Evolutionary conservation across 2,329 filamentous ascomycete species (phyloP), one percentile per base, ranked within the genome.

Genomic region (Botrytis fragariae): DNA sequence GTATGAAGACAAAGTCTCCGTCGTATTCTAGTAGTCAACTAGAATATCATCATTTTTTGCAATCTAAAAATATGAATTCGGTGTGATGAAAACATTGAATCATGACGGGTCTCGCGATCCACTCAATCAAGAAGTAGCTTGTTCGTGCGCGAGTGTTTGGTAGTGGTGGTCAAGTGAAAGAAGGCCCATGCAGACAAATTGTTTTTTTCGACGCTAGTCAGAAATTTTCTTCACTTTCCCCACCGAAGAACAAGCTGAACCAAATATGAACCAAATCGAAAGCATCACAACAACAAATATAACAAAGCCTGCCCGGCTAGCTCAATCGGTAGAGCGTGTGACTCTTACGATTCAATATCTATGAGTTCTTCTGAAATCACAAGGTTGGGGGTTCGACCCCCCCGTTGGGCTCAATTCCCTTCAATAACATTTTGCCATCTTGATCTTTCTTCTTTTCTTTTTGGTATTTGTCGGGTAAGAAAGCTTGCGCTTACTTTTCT

Each of bases 291-390:
- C 0, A 68, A 44, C 48, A 57, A 42, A 22, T 22, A 29, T 1
- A 57, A 57, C 51, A 72, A 68, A 72, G 63, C 59, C 65, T 45
- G 75, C 77, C 77, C 74, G 76, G 77, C 73, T 78, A 79, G 78
- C 78, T 79, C 78, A 79, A 78, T 79, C 77, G 77, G 78, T 79
- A 79, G 78, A 79, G 78, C 78, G 78, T 79, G 77, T 77, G 78
- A 74, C 77, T 79, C 77, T 79, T 78, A 79, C 4, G 71, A 61
- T 72, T 61, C 25, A 54, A 57, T 29, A 57, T 42, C 48, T 68
- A 54, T 39, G 64, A 68, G 64, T 68, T 68, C 35, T 37, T 67
- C 45, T 57, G 64, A 39, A 22, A 69, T 69, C 65, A 69, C 65
- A 69, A 69, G 65, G 65, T 69, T 69, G 65, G 35, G 65, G 65